These are phyloP conservation scores for Phytophthora pistaciae DNA, from an alignment of 352 stramenopile genomes.

Conservation along the genomic window DNA sequence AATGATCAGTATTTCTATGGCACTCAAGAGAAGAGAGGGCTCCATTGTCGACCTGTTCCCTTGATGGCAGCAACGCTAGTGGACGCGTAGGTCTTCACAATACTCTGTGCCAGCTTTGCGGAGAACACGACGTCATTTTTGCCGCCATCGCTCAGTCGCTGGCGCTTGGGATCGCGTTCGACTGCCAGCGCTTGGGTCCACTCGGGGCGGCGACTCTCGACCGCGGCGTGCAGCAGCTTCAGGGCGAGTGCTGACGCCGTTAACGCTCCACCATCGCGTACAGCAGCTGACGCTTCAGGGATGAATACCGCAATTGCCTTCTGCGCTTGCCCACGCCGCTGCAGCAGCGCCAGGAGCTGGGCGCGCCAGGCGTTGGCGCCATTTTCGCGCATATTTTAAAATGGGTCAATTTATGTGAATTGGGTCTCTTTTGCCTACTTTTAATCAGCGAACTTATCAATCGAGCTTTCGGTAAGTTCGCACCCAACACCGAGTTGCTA, in stretches of 20 bases:
- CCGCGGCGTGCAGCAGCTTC: slow-evolving; percentile 24
- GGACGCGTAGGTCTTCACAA: slow-evolving; percentile 67
- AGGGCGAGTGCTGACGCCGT: slow-evolving; percentile 15
- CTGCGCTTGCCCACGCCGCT: slow-evolving; percentile 18
- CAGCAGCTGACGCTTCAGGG: slow-evolving; percentile 17
- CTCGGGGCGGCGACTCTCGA: slow-evolving; percentile 23
- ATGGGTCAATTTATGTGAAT: too few species aligned
- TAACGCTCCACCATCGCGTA: slow-evolving; percentile 2
- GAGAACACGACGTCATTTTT: slow-evolving; percentile 53
- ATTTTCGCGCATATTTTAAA: slow-evolving; percentile 3
- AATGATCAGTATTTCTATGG: not conserved
- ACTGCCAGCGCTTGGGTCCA: slow-evolving; percentile 23
- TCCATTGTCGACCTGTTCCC: slow-evolving; percentile 20
- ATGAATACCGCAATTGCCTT: slow-evolving; percentile 31
- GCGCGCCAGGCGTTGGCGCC: slow-evolving; percentile 21
- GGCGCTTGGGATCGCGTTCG: slow-evolving; percentile 24
- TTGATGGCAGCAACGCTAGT: slow-evolving; percentile 15
- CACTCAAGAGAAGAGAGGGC: not conserved
- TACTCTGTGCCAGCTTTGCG: slow-evolving; percentile 67
- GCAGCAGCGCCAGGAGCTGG: slow-evolving; percentile 42
- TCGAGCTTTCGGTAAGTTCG: too few species aligned
- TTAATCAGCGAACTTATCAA: too few species aligned
- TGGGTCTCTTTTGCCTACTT: too few species aligned
- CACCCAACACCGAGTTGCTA: not conserved
- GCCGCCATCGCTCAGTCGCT: slow-evolving; percentile 28